These are phyloP conservation scores for Aspergillus brasiliensis DNA, from an alignment of 2,329 filamentous ascomycete species.

Conservation along the genomic window DNA sequence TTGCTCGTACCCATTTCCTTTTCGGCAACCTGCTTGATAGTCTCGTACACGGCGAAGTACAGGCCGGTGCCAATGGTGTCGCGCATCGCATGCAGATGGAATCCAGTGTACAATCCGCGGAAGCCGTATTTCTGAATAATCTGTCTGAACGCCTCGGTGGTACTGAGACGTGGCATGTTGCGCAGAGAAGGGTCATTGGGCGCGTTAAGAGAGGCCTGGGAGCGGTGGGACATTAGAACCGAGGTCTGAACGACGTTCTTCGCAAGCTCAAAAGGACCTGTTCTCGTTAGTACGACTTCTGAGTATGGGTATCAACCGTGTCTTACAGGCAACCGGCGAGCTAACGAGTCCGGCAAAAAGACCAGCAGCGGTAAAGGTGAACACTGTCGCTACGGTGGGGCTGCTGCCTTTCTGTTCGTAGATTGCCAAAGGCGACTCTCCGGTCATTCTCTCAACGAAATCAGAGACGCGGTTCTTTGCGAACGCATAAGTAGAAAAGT, in stretches of 20 bases:
- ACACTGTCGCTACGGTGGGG: conserved; percentile 43
- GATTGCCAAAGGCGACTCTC: conserved; percentile 42
- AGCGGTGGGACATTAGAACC: conserved; percentile 47
- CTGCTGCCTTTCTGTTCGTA: conserved; percentile 47
- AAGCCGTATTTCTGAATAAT: conserved; percentile 48
- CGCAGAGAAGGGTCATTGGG: conserved; percentile 38
- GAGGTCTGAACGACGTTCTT: conserved; percentile 54
- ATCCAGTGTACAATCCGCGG: conserved; percentile 49
- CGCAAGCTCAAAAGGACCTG: conserved; percentile 51
- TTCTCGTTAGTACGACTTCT: conserved; percentile 6
- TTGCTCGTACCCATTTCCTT: conserved; percentile 47
- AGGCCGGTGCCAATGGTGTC: conserved; percentile 50
- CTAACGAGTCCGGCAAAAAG: conserved; percentile 45
- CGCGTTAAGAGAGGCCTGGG: conserved; percentile 40
- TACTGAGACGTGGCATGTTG: conserved; percentile 43
- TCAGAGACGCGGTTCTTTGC: conserved; percentile 46
- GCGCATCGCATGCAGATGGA: conserved; percentile 47
- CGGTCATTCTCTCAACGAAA: conserved; percentile 43
- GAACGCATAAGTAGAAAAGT: conserved; percentile 50
- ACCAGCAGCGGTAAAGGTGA: conserved; percentile 48
- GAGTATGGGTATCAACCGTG: not conserved
- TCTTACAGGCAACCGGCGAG: conserved; percentile 48
- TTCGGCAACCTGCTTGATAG: conserved; percentile 49
- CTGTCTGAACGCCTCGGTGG: conserved; percentile 45
- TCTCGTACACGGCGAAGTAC: conserved; percentile 52